Conservation (phyloP, 192 early-diverging fungal species). For the Ambispora gerdemannii region DNA sequence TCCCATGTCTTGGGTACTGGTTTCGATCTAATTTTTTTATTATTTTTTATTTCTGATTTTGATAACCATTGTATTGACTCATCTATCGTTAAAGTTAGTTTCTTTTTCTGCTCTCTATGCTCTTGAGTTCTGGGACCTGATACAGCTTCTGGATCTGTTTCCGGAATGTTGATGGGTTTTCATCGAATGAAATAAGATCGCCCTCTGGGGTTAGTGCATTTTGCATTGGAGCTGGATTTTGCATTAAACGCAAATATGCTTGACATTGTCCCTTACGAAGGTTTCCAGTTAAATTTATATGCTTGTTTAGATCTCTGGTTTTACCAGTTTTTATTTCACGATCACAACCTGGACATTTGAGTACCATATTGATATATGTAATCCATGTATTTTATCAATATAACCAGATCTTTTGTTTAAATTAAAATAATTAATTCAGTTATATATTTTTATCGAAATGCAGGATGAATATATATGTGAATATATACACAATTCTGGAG, state of each 20-base stretch:
- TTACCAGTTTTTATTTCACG: not conserved
- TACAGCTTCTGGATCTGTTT: conserved; percentile 6
- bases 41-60: conserved; percentile 21
- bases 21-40: conserved; percentile 27
- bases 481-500: too few relatives aligned
- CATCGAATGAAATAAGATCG: conserved; percentile 21
- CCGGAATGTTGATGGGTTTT: conserved; percentile 13
- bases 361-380: not conserved
- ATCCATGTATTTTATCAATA: conserved; percentile 8
- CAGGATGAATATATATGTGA: too few relatives aligned
- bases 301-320: conserved; percentile 20
- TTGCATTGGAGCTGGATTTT: conserved; percentile 11
- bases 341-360: conserved; percentile 14
- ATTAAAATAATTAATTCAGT: too few relatives aligned
- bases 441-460: too few relatives aligned
- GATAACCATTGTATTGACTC: conserved; percentile 22
- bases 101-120: conserved; percentile 23
- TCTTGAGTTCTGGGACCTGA: conserved; percentile 6
- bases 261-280: conserved; percentile 1
- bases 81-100: conserved; percentile 17
- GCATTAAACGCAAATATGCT: not conserved
- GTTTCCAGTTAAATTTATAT: conserved; percentile 17
- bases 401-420: conserved; percentile 16
- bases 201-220: not conserved
- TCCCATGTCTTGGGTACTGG: conserved; percentile 2